A percentile compares a stretch with the other conserved stretches of the same genome.
Evolutionary conservation across 148 eudicot species (phyloP).

Genomic region (Diospyros kaki): DNA sequence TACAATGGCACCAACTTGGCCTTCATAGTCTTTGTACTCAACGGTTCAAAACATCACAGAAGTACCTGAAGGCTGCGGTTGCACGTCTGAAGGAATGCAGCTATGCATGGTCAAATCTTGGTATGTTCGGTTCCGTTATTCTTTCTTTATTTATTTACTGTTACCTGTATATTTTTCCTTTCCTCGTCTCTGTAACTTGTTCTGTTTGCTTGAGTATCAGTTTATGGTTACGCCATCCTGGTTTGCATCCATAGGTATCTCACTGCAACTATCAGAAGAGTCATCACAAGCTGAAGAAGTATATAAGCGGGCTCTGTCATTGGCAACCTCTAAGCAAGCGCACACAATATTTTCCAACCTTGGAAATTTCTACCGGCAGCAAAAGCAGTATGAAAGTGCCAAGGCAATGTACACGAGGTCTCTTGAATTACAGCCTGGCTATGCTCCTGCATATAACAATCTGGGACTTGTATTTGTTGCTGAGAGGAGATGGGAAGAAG

Average conservation of each 20-base stretch:
- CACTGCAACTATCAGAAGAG: constrained; percentile 73
- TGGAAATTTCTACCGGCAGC: constrained; percentile 87
- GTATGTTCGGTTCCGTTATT: constrained; percentile 23
- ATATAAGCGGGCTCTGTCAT: constrained; percentile 68
- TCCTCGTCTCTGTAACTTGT: neutral
- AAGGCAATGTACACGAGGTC: constrained; percentile 92
- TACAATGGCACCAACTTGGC: constrained; percentile 97
- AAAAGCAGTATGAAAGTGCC: constrained; percentile 55
- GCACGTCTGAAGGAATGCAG: constrained; percentile 72
- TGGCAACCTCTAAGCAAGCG: constrained; percentile 66
- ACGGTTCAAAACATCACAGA: constrained; percentile 71
- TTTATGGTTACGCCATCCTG: neutral
- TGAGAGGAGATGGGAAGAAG: constrained; percentile 79
- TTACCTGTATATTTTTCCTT: neutral
- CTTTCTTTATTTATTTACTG: neutral
- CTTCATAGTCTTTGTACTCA: constrained; percentile 84
- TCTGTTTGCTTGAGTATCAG: neutral
- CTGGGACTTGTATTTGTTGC: constrained; percentile 94
- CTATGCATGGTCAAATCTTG: constrained; percentile 97
- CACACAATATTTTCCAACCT: constrained; percentile 74
- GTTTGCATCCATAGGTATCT: constrained; percentile 42
- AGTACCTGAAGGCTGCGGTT: constrained; percentile 82
- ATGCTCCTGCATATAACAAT: constrained; percentile 97
- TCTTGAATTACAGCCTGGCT: constrained; percentile 79
- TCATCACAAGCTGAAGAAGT: constrained; percentile 77